Base-by-base conservation (phyloP, 345 rosid species). In the Pseudoturritis turrita region DNA sequence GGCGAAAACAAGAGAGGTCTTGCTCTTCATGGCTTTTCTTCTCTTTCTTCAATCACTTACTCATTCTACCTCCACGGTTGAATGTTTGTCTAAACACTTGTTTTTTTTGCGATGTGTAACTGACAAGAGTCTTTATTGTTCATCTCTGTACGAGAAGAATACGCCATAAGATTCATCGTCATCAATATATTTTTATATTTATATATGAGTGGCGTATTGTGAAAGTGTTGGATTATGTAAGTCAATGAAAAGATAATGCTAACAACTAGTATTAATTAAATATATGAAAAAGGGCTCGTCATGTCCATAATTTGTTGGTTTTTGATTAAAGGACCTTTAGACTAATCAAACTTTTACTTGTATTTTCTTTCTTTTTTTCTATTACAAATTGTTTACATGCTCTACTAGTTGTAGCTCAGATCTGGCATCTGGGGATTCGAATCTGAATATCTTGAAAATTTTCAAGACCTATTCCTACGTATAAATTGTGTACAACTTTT, bases 1-100 rank as follows among this genome's bases (percentile, higher is more conserved):
- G 12, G 96, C 94, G 77, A 94, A 89, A 36, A 94, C 89, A 15
- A 94, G 74, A 50, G 54, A 65, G 7, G 55, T 58, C 57, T 65
- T 77, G 58, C 15, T 53, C 73, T 49, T 58, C 72, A 57, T 65
- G 17, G 21, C 44, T 35, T n/a, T n/a, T 40, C 69, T 41, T 58
- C 74, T 81, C 68, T 69, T 40, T 67, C 6, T 33, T 66, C 41
- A 10, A 0, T 10, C 37, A 14, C 25, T 62, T 15, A n/a, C 35
- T 46, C 70, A 36, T 52, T n/a, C n/a, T n/a, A n/a, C n/a, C n/a
- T n/a, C n/a, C n/a, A n/a, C n/a, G n/a, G n/a, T n/a, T n/a, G n/a
- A n/a, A n/a, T n/a, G n/a, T n/a, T n/a, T n/a, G n/a, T n/a, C n/a
- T n/a, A n/a, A n/a, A n/a, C n/a, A n/a, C n/a, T n/a, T n/a, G n/a